Conservation (phyloP, 768 basidiomycete genomes). For the Lactifluus pinguis region DNA sequence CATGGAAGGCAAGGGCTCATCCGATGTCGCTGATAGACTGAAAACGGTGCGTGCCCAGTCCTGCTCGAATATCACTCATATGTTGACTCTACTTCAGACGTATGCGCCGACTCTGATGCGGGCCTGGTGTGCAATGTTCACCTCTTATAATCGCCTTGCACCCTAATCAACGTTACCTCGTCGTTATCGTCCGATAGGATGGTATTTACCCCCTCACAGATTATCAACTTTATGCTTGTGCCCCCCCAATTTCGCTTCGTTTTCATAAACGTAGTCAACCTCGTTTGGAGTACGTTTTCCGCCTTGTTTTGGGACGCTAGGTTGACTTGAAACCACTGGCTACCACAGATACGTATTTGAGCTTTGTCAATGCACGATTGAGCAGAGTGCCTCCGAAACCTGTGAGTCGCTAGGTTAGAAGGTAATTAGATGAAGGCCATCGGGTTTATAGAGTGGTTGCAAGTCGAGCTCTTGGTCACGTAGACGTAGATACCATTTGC, state of each 20-base stretch:
- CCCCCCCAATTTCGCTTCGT: conserved; percentile 72
- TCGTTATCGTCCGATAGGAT: conserved; percentile 33
- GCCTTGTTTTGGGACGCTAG: not conserved
- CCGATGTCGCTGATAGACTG: conserved; percentile 42
- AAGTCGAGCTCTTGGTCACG: too few species aligned
- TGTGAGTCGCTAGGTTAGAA: not conserved
- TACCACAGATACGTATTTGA: conserved; percentile 15
- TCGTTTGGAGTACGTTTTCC: conserved; percentile 67
- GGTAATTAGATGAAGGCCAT: not conserved
- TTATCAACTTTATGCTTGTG: conserved; percentile 69
- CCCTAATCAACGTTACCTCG: not conserved
- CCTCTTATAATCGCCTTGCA: not conserved
- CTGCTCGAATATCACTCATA: not conserved
- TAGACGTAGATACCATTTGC: too few species aligned
- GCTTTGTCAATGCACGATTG: conserved; percentile 1
- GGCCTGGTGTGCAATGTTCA: conserved; percentile 49
- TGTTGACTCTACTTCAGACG: conserved; percentile 32
- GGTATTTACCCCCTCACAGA: conserved; percentile 68
- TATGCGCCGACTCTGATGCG: conserved; percentile 67
- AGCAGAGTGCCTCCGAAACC: not conserved
- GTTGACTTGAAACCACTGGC: not conserved
- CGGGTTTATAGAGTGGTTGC: too few species aligned
- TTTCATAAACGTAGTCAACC: conserved; percentile 63
- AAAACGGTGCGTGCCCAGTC: conserved; percentile 24
- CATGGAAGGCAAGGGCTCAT: conserved; percentile 61